Evolutionary conservation across 2,329 filamentous ascomycete species (phyloP).

Genomic region (Ophiostoma quercus): DNA sequence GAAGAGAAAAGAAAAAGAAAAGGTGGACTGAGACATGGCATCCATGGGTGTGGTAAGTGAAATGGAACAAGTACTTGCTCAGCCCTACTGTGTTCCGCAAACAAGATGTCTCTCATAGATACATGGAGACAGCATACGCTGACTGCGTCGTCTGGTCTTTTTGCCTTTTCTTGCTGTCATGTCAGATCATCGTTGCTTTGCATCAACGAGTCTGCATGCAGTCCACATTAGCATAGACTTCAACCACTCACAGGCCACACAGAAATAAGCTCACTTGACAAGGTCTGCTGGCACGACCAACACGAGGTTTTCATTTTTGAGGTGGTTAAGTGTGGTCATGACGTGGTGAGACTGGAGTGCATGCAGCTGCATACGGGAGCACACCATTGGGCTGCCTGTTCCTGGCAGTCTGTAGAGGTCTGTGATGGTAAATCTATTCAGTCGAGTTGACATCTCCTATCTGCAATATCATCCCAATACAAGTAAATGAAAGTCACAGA

Average conservation of each 20-base stretch:
- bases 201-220: neutral
- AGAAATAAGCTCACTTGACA: neutral
- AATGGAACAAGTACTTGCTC: constrained; percentile 11
- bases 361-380: neutral
- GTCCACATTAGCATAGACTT: no score
- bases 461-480: no score
- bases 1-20: no score
- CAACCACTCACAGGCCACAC: neutral
- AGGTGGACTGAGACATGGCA: no score
- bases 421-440: no score
- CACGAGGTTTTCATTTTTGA: constrained; percentile 5
- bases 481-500: neutral
- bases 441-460: no score
- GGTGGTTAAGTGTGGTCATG: neutral
- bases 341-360: neutral
- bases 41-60: neutral
- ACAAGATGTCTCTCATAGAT: constrained; percentile 11
- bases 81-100: constrained; percentile 19
- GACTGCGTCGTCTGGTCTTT: neutral
- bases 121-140: neutral
- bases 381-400: neutral
- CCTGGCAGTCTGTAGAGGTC: no score
- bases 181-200: neutral
- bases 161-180: neutral
- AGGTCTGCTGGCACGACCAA: neutral